phyloP scores from a whole-genome alignment of 352 stramenopile species.

The Pythium rishiriense region DNA sequence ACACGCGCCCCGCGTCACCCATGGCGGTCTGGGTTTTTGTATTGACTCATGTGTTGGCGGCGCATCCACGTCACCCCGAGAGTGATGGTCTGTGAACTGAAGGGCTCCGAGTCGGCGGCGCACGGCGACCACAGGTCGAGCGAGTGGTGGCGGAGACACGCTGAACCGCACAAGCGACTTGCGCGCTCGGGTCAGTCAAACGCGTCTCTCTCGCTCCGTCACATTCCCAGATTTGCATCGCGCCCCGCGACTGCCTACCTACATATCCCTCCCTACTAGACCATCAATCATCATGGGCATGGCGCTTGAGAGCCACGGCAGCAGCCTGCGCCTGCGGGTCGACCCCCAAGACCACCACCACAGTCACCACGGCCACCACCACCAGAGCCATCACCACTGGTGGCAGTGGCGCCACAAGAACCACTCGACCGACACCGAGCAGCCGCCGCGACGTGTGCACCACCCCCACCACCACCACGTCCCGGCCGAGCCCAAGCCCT shows the following conservation, averaged over 20 bases:
- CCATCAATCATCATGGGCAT: conserved; percentile 16
- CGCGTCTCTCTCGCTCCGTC: conserved; percentile 11
- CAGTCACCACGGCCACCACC: neutral
- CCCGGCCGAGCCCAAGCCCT: conserved; percentile 4
- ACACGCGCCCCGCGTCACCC: neutral
- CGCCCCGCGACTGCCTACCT: too few relatives aligned
- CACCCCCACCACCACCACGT: conserved; percentile 7
- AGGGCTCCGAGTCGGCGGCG: neutral
- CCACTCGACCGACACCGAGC: neutral
- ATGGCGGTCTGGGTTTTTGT: neutral
- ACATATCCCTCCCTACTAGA: too few relatives aligned
- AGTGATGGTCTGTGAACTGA: conserved; percentile 17
- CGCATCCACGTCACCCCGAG: neutral
- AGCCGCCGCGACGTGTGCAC: neutral
- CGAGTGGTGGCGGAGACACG: conserved; percentile 15
- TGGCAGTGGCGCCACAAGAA: conserved; percentile 24
- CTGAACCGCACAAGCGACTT: neutral
- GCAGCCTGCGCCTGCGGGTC: conserved; percentile 7
- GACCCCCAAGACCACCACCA: conserved; percentile 23
- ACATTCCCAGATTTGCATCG: conserved; percentile 20
- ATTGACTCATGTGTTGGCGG: conserved; percentile 13
- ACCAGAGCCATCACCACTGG: conserved; percentile 20
- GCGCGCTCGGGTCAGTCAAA: neutral
- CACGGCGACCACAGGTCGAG: neutral
- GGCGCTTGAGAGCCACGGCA: conserved; percentile 11